phyloP scores from a whole-genome alignment of 768 basidiomycete species.

The Coprinopsis cinerea region DNA sequence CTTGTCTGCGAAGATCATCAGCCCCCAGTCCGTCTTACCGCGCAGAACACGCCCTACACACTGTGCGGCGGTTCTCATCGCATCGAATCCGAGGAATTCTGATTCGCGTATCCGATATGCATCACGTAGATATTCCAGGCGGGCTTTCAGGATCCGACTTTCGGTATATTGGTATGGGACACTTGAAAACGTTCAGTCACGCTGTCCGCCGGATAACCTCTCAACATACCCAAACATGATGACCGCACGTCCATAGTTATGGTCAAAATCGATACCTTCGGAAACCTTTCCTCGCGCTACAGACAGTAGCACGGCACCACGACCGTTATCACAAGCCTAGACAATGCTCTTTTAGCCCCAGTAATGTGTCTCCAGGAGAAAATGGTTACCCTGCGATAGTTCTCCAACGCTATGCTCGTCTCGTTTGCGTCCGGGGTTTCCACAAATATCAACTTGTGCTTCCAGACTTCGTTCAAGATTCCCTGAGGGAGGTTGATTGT shows the following conservation, averaged over 20 bases:
- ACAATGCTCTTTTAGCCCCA: constrained; percentile 1
- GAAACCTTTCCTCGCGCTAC: constrained; percentile 99
- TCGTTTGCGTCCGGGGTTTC: constrained; percentile 99
- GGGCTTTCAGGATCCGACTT: constrained; percentile 93
- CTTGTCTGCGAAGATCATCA: constrained; percentile 99
- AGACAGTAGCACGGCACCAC: constrained; percentile 92
- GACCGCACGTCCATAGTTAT: constrained; percentile 97
- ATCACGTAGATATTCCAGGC: constrained; percentile 96
- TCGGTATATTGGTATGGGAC: constrained; percentile 98
- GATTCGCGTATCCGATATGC: constrained; percentile 97
- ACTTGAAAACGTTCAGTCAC: constrained; percentile 32
- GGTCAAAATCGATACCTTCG: constrained; percentile 99
- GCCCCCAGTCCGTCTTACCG: constrained; percentile 98
- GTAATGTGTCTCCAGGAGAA: constrained; percentile 4
- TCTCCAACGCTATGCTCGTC: constrained; percentile 95
- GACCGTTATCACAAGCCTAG: constrained; percentile 96
- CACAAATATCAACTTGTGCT: constrained; percentile 97
- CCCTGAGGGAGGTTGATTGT: constrained; percentile 47
- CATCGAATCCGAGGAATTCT: constrained; percentile 98
- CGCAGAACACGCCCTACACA: constrained; percentile 97
- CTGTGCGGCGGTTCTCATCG: constrained; percentile 98
- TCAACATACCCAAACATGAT: constrained; percentile 92
- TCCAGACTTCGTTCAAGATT: constrained; percentile 98
- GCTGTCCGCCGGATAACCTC: constrained; percentile 4
- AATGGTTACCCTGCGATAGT: constrained; percentile 76